Evolutionary conservation across 1,139 yeast species (phyloP).

Genomic region (Pichia terricola): DNA sequence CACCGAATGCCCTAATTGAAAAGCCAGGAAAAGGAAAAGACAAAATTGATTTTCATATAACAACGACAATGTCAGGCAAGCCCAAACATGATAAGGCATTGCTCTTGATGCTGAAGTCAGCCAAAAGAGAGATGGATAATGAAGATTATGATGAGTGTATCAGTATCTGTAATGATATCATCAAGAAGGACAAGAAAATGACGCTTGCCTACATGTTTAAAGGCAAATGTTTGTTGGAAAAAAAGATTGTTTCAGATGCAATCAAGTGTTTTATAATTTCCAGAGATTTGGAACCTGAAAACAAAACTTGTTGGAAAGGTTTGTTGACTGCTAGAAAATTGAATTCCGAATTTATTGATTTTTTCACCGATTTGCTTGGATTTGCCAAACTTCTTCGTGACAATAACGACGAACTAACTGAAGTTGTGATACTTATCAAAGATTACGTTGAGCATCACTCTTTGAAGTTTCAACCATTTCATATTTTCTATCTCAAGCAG

Average conservation of each 20-base stretch:
- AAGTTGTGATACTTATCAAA: slow-evolving; percentile 38
- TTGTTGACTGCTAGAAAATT: slow-evolving; percentile 35
- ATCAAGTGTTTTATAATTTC: slow-evolving; percentile 33
- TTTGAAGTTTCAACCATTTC: slow-evolving; percentile 4
- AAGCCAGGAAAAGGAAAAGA: too few species aligned
- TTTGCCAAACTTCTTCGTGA: slow-evolving; percentile 31
- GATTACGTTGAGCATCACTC: slow-evolving; percentile 25
- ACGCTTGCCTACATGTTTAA: slow-evolving; percentile 58
- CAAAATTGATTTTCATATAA: too few species aligned
- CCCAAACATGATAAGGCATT: too few species aligned
- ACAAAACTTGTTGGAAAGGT: slow-evolving; percentile 77
- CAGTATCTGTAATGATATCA: slow-evolving; percentile 1
- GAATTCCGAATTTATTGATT: slow-evolving; percentile 32
- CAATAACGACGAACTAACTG: slow-evolving; percentile 31
- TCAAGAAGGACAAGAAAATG: slow-evolving; percentile 37
- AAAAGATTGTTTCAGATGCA: slow-evolving; percentile 35
- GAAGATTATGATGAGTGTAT: slow-evolving; percentile 9
- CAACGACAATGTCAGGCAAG: too few species aligned
- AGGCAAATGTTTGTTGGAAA: slow-evolving; percentile 48
- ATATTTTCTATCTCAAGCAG: slow-evolving; percentile 40
- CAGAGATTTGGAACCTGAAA: slow-evolving; percentile 41
- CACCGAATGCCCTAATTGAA: too few species aligned
- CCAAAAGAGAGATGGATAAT: slow-evolving; percentile 5
- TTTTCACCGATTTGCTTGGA: slow-evolving; percentile 39
- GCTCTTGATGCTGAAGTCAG: slow-evolving; percentile 1